These are phyloP conservation scores for Pichia terricola DNA, from an alignment of 1,139 yeast genomes.

Conservation along the genomic window DNA sequence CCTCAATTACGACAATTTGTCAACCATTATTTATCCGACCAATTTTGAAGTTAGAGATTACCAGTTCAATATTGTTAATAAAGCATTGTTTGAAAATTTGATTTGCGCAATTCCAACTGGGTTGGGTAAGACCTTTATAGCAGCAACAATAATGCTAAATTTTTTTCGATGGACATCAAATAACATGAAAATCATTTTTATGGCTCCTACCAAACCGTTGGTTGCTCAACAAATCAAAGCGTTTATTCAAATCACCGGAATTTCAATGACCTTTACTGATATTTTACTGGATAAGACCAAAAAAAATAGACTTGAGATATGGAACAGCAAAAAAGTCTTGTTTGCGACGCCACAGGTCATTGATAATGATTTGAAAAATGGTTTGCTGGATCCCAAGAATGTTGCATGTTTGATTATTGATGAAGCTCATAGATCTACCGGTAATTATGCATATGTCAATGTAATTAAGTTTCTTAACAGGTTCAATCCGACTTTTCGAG, in stretches of 20 bases:
- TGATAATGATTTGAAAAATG: conserved; percentile 75
- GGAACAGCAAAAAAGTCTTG: conserved; percentile 71
- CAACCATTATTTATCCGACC: conserved; percentile 70
- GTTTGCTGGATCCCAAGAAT: conserved; percentile 64
- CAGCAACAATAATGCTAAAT: conserved; percentile 88
- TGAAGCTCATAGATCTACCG: conserved; percentile 92
- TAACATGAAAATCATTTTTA: conserved; percentile 66
- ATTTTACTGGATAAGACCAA: conserved; percentile 67
- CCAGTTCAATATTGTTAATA: conserved; percentile 69
- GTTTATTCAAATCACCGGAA: conserved; percentile 80
- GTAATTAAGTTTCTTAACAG: conserved; percentile 51
- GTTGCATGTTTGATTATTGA: conserved; percentile 76
- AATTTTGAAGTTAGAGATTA: conserved; percentile 80
- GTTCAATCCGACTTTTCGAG: conserved; percentile 58
- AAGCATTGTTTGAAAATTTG: conserved; percentile 64
- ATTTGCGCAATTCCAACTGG: conserved; percentile 96
- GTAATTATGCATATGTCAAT: conserved; percentile 80
- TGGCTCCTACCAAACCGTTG: conserved; percentile 95
- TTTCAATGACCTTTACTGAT: conserved; percentile 68
- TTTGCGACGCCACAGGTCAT: conserved; percentile 97
- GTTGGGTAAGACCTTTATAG: conserved; percentile 92
- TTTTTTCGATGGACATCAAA: conserved; percentile 74
- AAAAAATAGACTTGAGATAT: conserved; percentile 58
- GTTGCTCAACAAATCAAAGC: conserved; percentile 98
- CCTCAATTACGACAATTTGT: conserved; percentile 31